These are phyloP conservation scores for Jatropha curcas DNA, from an alignment of 345 rosid species.

Conservation along the genomic window DNA sequence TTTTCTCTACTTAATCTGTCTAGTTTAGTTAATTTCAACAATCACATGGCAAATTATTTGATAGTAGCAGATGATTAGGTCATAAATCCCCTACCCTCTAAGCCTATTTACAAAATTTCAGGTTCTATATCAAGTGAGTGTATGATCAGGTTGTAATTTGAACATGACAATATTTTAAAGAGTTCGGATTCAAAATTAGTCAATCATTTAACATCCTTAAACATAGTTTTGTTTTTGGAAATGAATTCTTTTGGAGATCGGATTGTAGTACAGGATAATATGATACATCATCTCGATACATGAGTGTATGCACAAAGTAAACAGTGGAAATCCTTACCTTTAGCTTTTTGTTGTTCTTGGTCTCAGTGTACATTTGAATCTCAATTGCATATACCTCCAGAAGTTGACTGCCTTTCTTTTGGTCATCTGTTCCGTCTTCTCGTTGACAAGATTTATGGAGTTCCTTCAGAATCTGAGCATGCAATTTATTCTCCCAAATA, in stretches of 20 bases:
- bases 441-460: conserved; percentile 95
- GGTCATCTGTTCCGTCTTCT: conserved; percentile 99
- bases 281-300: conserved; percentile 1
- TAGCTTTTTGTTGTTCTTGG: conserved; percentile 96
- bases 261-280: too few species aligned
- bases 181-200: neutral
- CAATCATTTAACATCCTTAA: too few species aligned
- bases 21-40: neutral
- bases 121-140: neutral
- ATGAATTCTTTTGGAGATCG: neutral
- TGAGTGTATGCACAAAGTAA: neutral
- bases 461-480: conserved; percentile 78
- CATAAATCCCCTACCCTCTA: neutral
- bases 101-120: neutral
- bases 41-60: neutral
- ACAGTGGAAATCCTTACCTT: conserved; percentile 50
- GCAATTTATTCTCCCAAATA: conserved; percentile 5
- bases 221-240: too few species aligned
- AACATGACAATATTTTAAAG: neutral
- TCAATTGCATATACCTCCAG: conserved; percentile 97
- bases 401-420: conserved; percentile 99
- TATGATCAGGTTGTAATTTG: neutral
- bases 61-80: neutral
- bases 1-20: neutral
- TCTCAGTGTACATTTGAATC: conserved; percentile 97